phyloP scores from a whole-genome alignment of 176 grass and related monocot species.

The Cymbopogon citratus region DNA sequence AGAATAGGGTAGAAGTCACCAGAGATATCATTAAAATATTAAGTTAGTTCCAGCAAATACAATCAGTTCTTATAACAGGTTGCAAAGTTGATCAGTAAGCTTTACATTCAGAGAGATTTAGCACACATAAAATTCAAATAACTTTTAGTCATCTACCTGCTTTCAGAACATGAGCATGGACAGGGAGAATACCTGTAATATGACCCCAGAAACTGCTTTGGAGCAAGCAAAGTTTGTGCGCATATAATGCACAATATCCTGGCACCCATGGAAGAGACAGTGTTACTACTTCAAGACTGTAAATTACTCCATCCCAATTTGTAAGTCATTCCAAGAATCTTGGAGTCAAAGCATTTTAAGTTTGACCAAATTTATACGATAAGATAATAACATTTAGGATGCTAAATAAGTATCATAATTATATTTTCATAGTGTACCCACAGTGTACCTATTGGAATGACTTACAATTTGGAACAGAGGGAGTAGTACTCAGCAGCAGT shows the following conservation, averaged over 20 bases:
- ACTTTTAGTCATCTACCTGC: not conserved
- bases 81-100: constrained; percentile 15
- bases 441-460: too few relatives aligned
- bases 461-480: too few relatives aligned
- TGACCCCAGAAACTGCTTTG: constrained; percentile 86
- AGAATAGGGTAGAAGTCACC: constrained; percentile 20
- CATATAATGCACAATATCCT: constrained; percentile 98
- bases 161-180: constrained; percentile 12
- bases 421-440: too few relatives aligned
- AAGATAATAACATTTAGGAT: too few relatives aligned
- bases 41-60: not conserved
- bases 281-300: not conserved
- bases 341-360: too few relatives aligned
- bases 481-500: not conserved
- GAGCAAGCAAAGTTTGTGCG: constrained; percentile 84
- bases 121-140: not conserved
- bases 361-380: too few relatives aligned
- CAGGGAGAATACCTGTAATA: constrained; percentile 71
- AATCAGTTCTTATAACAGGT: constrained; percentile 14
- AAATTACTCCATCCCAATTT: too few relatives aligned
- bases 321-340: too few relatives aligned
- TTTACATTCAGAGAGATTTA: constrained; percentile 16
- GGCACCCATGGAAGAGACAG: constrained; percentile 21
- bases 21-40: not conserved
- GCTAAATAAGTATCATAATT: too few relatives aligned